These are phyloP conservation scores for Emmonsiellopsis sp. DNA, from an alignment of 2,329 filamentous ascomycete genomes.

Conservation along the genomic window DNA sequence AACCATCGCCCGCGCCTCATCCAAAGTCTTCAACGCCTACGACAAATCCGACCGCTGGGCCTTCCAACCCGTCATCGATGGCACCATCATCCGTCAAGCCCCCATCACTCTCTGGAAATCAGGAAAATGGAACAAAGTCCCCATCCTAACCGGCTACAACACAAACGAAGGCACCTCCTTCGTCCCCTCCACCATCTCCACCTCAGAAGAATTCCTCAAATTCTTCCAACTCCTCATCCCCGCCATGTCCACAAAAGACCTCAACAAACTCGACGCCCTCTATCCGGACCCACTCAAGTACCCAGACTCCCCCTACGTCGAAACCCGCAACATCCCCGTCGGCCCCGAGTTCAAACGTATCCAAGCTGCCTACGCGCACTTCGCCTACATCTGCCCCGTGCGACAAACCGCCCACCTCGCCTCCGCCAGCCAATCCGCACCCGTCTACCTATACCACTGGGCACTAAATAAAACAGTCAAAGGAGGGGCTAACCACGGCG, in stretches of 20 bases:
- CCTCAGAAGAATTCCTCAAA: slow-evolving; percentile 43
- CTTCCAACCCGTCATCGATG: slow-evolving; percentile 62
- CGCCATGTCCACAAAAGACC: slow-evolving; percentile 42
- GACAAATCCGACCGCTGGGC: slow-evolving; percentile 44
- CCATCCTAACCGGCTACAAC: slow-evolving; percentile 62
- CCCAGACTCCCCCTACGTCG: slow-evolving; percentile 33
- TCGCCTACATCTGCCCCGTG: slow-evolving; percentile 42
- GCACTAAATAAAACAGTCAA: slow-evolving; percentile 38
- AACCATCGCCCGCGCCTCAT: slow-evolving; percentile 31
- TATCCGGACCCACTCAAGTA: slow-evolving; percentile 52
- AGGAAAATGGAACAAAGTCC: slow-evolving; percentile 46
- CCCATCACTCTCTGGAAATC: slow-evolving; percentile 53
- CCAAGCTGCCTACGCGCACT: slow-evolving; percentile 42
- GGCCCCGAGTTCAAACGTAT: slow-evolving; percentile 46
- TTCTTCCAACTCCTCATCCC: slow-evolving; percentile 59
- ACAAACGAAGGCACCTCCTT: slow-evolving; percentile 61
- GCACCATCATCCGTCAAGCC: slow-evolving; percentile 47
- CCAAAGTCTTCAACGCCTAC: slow-evolving; percentile 36
- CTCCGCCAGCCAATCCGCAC: slow-evolving; percentile 21
- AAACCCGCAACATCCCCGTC: slow-evolving; percentile 23
- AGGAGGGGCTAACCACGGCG: slow-evolving; percentile 40
- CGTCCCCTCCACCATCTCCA: slow-evolving; percentile 43
- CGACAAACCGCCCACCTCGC: slow-evolving; percentile 38
- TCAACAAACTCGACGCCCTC: slow-evolving; percentile 47
- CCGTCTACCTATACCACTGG: slow-evolving; percentile 48